phyloP scores from a whole-genome alignment of 176 grass and related monocot species.

The Alopecurus myosuroides region DNA sequence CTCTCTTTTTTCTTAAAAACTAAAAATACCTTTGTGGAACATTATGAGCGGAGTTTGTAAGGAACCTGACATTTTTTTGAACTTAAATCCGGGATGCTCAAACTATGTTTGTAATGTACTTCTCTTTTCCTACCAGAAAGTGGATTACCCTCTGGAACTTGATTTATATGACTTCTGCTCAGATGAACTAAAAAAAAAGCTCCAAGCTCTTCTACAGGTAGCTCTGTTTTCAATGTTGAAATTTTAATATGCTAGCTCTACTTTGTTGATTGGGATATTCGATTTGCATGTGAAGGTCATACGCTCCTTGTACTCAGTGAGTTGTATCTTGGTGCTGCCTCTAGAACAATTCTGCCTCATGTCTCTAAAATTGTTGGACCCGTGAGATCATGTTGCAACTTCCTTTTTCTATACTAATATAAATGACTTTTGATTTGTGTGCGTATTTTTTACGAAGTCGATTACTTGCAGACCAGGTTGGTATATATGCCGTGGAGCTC shows the following conservation, averaged over 20 bases:
- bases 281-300: constrained; percentile 55
- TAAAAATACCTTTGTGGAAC: neutral
- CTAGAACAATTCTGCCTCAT: too few relatives aligned
- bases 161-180: constrained; percentile 99
- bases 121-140: constrained; percentile 66
- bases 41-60: neutral
- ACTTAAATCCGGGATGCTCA: neutral
- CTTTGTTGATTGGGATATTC: constrained; percentile 15
- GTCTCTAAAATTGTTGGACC: too few relatives aligned
- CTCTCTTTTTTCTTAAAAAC: neutral
- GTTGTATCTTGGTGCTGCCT: too few relatives aligned
- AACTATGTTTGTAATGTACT: constrained; percentile 12
- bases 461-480: too few relatives aligned
- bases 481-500: too few relatives aligned
- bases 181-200: constrained; percentile 88
- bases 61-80: constrained; percentile 1
- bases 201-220: constrained; percentile 92
- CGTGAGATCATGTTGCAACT: too few relatives aligned
- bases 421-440: too few relatives aligned
- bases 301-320: too few relatives aligned
- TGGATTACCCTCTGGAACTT: constrained; percentile 92
- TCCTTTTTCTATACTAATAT: too few relatives aligned
- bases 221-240: neutral
- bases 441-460: too few relatives aligned
- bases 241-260: neutral